Conservation (phyloP, 2,329 filamentous ascomycete genomes). For the Eutypella sp. region DNA sequence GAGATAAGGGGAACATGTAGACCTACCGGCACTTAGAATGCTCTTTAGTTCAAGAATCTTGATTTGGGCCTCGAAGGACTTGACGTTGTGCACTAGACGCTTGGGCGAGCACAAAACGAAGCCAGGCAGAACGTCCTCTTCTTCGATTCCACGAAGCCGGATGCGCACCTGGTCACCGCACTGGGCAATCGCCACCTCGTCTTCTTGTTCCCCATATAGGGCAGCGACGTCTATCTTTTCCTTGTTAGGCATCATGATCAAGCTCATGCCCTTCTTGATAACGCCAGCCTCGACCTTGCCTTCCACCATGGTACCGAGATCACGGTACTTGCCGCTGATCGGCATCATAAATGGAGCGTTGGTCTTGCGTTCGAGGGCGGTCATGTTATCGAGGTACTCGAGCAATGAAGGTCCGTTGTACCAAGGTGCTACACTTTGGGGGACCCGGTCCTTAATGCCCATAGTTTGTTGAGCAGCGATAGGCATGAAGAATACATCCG, state of each 20-base stretch:
- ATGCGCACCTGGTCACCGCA: slow-evolving; percentile 94
- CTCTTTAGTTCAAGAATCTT: slow-evolving; percentile 90
- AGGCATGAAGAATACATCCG: slow-evolving; percentile 91
- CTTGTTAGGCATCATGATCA: slow-evolving; percentile 95
- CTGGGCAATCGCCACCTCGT: slow-evolving; percentile 75
- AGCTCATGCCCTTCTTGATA: slow-evolving; percentile 79
- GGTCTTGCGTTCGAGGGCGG: slow-evolving; percentile 86
- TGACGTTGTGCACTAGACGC: slow-evolving; percentile 86
- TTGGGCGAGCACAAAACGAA: slow-evolving; percentile 96
- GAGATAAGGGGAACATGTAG: too few relatives aligned
- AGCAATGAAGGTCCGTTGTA: slow-evolving; percentile 86
- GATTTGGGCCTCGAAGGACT: slow-evolving; percentile 91
- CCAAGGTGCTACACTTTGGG: slow-evolving; percentile 73
- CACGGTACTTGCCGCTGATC: slow-evolving; percentile 89
- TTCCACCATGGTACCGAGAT: slow-evolving; percentile 96
- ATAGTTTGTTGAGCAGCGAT: slow-evolving; percentile 83
- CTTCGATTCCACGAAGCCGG: slow-evolving; percentile 89
- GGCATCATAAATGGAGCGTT: slow-evolving; percentile 99
- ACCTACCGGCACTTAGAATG: slow-evolving; percentile 70
- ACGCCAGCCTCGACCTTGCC: slow-evolving; percentile 95
- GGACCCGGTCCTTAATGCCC: slow-evolving; percentile 84
- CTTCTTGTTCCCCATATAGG: slow-evolving; percentile 92
- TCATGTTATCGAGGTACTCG: slow-evolving; percentile 93
- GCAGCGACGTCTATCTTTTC: slow-evolving; percentile 76
- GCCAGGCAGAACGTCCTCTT: slow-evolving; percentile 92